phyloP scores from a whole-genome alignment of 352 stramenopile genomes.

The Pythium dissotocum region DNA sequence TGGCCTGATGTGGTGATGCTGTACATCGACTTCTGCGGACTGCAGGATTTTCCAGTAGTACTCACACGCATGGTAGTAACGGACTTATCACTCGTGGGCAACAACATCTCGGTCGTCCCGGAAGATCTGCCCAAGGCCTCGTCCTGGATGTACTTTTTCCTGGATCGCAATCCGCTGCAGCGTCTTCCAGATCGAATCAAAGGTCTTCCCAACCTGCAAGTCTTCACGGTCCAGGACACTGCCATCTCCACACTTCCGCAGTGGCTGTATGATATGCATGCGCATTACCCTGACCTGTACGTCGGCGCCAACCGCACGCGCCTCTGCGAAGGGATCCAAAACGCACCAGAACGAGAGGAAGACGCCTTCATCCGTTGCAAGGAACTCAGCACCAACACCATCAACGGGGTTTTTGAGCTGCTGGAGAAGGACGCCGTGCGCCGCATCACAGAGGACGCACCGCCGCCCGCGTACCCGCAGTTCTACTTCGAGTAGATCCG shows the following conservation, averaged over 20 bases:
- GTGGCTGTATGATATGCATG: slow-evolving; percentile 10
- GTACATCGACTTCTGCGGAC: slow-evolving; percentile 40
- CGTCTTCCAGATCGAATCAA: slow-evolving; percentile 4
- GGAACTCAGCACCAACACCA: slow-evolving; percentile 5
- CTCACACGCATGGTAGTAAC: slow-evolving; percentile 30
- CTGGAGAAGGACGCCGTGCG: slow-evolving; percentile 18
- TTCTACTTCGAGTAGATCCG: not conserved
- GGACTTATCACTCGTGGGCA: slow-evolving; percentile 39
- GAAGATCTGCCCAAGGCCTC: slow-evolving; percentile 20
- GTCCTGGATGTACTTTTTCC: slow-evolving; percentile 37
- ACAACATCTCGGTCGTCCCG: slow-evolving; percentile 39
- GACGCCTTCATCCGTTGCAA: slow-evolving; percentile 6
- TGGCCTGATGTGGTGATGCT: slow-evolving; percentile 38
- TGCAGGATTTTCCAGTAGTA: slow-evolving; percentile 31
- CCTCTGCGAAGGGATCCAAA: not conserved
- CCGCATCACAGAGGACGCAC: slow-evolving; percentile 10
- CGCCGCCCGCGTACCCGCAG: slow-evolving; percentile 3
- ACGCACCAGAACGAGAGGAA: not conserved
- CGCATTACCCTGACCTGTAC: not conserved
- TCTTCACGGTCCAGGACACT: slow-evolving; percentile 15
- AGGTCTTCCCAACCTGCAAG: slow-evolving; percentile 2
- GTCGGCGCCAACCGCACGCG: slow-evolving; percentile 7
- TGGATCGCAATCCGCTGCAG: slow-evolving; percentile 38
- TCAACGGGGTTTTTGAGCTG: slow-evolving; percentile 17
- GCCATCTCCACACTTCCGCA: slow-evolving; percentile 11